Evolutionary conservation across 371 early-diverging fungal species (phyloP).

Genomic region (Mucor lusitanicus): DNA sequence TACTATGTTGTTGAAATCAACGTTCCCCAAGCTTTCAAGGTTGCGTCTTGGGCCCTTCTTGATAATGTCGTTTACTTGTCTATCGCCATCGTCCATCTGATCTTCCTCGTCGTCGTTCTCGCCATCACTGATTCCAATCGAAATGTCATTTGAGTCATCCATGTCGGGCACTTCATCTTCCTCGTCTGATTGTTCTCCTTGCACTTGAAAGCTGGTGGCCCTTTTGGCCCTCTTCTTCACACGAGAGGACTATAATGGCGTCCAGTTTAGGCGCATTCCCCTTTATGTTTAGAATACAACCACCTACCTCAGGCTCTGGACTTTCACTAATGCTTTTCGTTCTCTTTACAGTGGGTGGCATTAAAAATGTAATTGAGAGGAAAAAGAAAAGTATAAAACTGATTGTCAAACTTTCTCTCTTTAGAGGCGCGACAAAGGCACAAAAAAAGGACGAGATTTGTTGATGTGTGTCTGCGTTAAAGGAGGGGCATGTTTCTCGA

Average conservation of each 20-base stretch:
- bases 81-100: too few species aligned
- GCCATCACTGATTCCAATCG: background rate
- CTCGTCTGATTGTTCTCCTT: background rate
- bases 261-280: background rate
- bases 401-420: background rate
- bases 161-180: background rate
- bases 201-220: background rate
- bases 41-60: background rate
- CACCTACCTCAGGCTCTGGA: background rate
- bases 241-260: background rate
- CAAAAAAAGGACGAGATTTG: background rate
- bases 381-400: background rate
- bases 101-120: background rate
- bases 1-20: slow-evolving; percentile 8
- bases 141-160: background rate
- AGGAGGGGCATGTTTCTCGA: too few species aligned
- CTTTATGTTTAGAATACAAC: background rate
- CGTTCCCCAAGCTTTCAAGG: background rate
- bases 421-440: background rate
- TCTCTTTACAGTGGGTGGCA: slow-evolving; percentile 15
- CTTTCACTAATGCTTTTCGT: slow-evolving; percentile 2
- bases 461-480: background rate
- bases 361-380: slow-evolving; percentile 1
- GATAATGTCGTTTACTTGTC: background rate
- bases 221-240: slow-evolving; percentile 1